Percentiles rank a stretch among this genome's conserved stretches.
Conservation (phyloP, 805 yeast genomes). For the Metschnikowia anglica region DNA sequence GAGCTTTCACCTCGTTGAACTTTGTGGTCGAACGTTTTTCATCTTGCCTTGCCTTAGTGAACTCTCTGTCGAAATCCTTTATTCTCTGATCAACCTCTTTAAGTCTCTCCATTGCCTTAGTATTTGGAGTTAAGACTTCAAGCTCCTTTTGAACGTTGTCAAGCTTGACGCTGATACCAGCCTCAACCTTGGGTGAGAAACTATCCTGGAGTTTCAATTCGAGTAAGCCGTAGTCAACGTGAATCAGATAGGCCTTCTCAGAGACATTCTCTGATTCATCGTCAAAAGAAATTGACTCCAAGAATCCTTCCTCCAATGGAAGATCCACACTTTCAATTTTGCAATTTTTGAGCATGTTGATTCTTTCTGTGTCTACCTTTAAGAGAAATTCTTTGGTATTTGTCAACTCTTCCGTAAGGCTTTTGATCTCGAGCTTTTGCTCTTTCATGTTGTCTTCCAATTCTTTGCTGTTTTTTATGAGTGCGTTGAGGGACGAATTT, state of each 20-base stretch:
- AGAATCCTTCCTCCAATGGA: slow-evolving; percentile 61
- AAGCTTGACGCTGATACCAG: slow-evolving; percentile 32
- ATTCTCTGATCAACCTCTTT: slow-evolving; percentile 63
- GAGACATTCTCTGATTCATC: slow-evolving; percentile 41
- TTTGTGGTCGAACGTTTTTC: slow-evolving; percentile 55
- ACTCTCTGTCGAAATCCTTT: slow-evolving; percentile 62
- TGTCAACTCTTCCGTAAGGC: slow-evolving; percentile 34
- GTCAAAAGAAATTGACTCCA: slow-evolving; percentile 62
- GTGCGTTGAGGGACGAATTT: background rate
- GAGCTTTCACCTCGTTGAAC: slow-evolving; percentile 58
- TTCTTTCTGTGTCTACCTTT: slow-evolving; percentile 53
- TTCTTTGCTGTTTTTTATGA: slow-evolving; percentile 4
- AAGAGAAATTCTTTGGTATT: slow-evolving; percentile 53
- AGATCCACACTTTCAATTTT: slow-evolving; percentile 66
- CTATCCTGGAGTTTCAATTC: slow-evolving; percentile 44
- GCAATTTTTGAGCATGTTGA: slow-evolving; percentile 64
- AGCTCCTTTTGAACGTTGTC: slow-evolving; percentile 42
- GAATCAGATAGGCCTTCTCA: slow-evolving; percentile 46
- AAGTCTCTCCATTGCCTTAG: slow-evolving; percentile 75
- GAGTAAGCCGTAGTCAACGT: slow-evolving; percentile 53
- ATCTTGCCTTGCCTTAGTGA: slow-evolving; percentile 55
- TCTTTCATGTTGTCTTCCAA: slow-evolving; percentile 33
- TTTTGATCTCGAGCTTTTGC: slow-evolving; percentile 30
- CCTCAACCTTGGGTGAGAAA: slow-evolving; percentile 39
- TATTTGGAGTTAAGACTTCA: slow-evolving; percentile 68